Base-by-base conservation (phyloP, 2,329 filamentous ascomycete genomes). In the Cladophialophora bantiana region DNA sequence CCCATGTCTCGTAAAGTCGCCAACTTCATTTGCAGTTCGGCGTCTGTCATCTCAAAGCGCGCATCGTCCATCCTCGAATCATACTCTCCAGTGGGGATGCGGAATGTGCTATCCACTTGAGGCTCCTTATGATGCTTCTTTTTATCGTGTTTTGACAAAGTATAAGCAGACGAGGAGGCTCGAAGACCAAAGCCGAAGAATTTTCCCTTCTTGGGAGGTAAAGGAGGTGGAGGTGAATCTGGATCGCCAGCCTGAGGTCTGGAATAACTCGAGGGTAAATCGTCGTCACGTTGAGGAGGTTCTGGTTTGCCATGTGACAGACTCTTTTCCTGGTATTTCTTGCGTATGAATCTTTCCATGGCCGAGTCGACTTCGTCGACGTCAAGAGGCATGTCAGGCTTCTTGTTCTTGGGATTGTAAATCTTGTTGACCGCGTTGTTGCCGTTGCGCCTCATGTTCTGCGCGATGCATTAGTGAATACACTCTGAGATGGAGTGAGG, bases 401-500 rank as follows among this genome's bases (percentile, higher is more conserved):
- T 91, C 73, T 90, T 87, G 79, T 92, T 93, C 73, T 90, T 87
- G 34, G 95, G 90, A 76, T 99, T 99, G 81, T 93, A 97, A 66
- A 88, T 87, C 77, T 90, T 90, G 83, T 99, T 99, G 64, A 93
- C 96, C 48, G 88, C 85, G 57, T 84, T 80, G 77, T 99, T 99
- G 75, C 95, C 95, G 74, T 93, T 90, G 75, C 90, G 90, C 81
- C 92, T 95, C 95, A 99, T 99, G 75, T 90, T 94, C 92, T 97
- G 74, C 34, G 63, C 42, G 15, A 2, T 20, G 66, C 38, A 53
- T 71, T 65, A 75, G 70, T 65, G 68, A 66, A 48, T 50, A 50
- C 31, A 35, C 36, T 7, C 20, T 34, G 45, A 55, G 57, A 26
- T 34, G 55, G 34, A 42, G 48, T 13, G 52, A 54, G 53, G 34